phyloP scores from a whole-genome alignment of 106 monocot genomes.

The Phalaenopsis aphrodite region DNA sequence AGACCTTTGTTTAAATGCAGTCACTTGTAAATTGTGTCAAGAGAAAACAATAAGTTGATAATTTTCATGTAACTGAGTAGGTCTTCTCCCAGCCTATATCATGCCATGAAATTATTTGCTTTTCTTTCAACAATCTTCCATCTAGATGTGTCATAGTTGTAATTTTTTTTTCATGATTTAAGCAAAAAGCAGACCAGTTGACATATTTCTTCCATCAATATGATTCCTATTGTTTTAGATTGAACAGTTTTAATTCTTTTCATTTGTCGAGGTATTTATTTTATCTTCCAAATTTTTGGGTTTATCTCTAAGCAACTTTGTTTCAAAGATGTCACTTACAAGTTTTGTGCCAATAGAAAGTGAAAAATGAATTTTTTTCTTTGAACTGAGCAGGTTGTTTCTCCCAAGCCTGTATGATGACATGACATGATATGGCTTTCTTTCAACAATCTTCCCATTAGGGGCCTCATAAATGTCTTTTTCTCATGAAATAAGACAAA shows the following conservation, averaged over 20 bases:
- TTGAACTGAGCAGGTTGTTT: not conserved
- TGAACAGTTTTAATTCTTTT: no score
- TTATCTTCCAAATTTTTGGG: not conserved
- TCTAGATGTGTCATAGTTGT: not conserved
- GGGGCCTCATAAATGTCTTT: not conserved
- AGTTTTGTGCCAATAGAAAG: not conserved
- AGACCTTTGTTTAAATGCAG: not conserved
- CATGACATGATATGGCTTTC: not conserved
- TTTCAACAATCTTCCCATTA: not conserved
- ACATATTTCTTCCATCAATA: no score
- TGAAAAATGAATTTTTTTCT: not conserved
- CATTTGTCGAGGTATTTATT: no score
- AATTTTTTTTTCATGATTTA: not conserved
- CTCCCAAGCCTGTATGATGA: not conserved
- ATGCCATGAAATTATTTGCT: not conserved
- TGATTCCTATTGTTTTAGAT: no score
- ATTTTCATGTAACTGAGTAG: not conserved
- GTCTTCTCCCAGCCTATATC: not conserved
- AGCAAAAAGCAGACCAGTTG: no score
- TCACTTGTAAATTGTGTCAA: not conserved
- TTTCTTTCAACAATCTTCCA: not conserved
- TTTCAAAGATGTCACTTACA: not conserved
- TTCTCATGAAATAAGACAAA: not conserved
- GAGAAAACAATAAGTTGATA: not conserved
- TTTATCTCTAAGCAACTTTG: not conserved